A percentile compares a stretch with the other conserved stretches of the same genome.
Evolutionary conservation across 2,329 filamentous ascomycete genomes (phyloP).

Genomic region (Talaromyces atroroseus): DNA sequence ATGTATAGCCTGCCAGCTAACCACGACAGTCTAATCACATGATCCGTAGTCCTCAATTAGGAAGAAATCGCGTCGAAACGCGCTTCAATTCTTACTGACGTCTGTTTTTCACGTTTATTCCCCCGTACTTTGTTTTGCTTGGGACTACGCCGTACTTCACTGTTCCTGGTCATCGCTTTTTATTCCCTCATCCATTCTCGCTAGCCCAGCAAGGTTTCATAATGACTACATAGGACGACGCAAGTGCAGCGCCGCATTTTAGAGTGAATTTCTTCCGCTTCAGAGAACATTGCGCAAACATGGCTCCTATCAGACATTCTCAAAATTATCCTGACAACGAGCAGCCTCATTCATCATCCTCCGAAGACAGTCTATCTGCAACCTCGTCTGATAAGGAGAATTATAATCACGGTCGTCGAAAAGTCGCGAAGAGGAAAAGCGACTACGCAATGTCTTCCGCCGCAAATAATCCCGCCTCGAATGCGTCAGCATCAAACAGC

Average conservation of each 20-base stretch:
- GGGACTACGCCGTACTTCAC: neutral
- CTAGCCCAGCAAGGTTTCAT: neutral
- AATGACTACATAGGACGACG: neutral
- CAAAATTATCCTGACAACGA: neutral
- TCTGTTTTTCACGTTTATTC: constrained; percentile 3
- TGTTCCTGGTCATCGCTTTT: neutral
- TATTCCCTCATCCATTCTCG: neutral
- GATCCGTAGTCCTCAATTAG: neutral
- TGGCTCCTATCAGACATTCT: constrained; percentile 7
- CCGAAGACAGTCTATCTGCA: constrained; percentile 9
- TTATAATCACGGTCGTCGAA: constrained; percentile 26
- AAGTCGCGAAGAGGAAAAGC: constrained; percentile 32
- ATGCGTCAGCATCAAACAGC: constrained; percentile 23
- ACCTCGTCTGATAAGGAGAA: constrained; percentile 50
- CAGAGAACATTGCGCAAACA: neutral
- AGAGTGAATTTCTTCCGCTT: constrained; percentile 1
- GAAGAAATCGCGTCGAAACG: neutral
- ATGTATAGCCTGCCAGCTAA: neutral
- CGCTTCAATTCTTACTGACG: neutral
- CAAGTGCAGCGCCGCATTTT: constrained; percentile 3
- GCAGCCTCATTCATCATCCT: neutral
- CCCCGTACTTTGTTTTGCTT: neutral
- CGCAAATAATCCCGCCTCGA: constrained; percentile 28
- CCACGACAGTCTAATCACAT: neutral
- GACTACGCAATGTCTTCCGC: constrained; percentile 33